Evolutionary conservation across 2,329 filamentous ascomycete genomes (phyloP).

Genomic region (Drechslera avenae): DNA sequence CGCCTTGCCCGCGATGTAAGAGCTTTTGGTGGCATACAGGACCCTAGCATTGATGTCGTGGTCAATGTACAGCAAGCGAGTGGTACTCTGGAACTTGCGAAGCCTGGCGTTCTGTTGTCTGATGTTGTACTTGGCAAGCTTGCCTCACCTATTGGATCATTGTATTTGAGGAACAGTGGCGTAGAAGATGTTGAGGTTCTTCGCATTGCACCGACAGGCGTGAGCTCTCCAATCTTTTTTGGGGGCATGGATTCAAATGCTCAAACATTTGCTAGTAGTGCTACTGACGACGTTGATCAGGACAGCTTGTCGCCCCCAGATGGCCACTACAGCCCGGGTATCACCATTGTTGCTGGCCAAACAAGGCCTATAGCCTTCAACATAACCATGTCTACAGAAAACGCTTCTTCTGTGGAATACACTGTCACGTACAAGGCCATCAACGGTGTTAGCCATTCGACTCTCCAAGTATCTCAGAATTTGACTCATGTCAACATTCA

Average conservation of each 20-base stretch:
- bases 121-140: conserved; percentile 58
- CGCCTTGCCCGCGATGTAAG: conserved; percentile 63
- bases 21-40: conserved; percentile 58
- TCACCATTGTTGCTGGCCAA: conserved; percentile 46
- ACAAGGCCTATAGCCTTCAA: conserved; percentile 50
- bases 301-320: background rate
- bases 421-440: conserved; percentile 33
- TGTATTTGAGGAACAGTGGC: conserved; percentile 56
- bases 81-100: conserved; percentile 40
- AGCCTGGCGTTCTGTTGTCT: conserved; percentile 52
- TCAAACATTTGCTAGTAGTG: conserved; percentile 21
- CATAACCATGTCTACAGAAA: conserved; percentile 30
- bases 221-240: conserved; percentile 13
- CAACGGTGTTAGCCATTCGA: conserved; percentile 14
- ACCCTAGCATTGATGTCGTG: conserved; percentile 53
- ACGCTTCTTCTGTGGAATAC: conserved; percentile 33
- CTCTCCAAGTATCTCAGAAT: conserved; percentile 33
- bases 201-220: conserved; percentile 34
- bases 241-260: conserved; percentile 5
- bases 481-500: conserved; percentile 37
- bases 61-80: conserved; percentile 29
- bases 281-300: conserved; percentile 20
- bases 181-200: conserved; percentile 42
- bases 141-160: conserved; percentile 55
- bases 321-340: conserved; percentile 1